A percentile compares a stretch with the other conserved stretches of the same genome.
These are phyloP conservation scores for Echinochloa phyllopogon DNA, from an alignment of 176 grass and related monocot genomes.

Conservation along the genomic window DNA sequence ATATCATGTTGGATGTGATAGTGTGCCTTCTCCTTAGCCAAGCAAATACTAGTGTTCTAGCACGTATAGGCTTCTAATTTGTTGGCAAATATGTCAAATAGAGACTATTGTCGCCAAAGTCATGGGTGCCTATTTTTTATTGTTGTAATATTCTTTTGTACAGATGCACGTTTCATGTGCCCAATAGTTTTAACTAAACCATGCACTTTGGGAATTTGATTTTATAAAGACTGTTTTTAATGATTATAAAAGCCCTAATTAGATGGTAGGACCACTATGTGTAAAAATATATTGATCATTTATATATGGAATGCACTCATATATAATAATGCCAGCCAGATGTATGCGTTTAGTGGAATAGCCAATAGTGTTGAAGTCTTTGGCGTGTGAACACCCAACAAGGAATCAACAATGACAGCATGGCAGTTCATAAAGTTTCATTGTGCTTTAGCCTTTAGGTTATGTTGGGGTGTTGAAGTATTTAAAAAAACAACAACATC, in stretches of 20 bases:
- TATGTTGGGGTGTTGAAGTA: not conserved
- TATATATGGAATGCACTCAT: not conserved
- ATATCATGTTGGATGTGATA: not conserved
- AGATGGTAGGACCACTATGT: not conserved
- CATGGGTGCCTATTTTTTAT: not conserved
- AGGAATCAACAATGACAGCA: not conserved
- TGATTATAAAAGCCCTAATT: not conserved
- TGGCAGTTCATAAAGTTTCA: not conserved
- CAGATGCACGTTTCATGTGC: not conserved
- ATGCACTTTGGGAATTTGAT: not conserved
- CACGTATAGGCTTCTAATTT: not conserved
- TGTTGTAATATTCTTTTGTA: not conserved
- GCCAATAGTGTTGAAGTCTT: not conserved
- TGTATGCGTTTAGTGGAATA: not conserved
- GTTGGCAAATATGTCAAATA: not conserved
- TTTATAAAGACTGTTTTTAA: conserved; percentile 10
- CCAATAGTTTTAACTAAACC: not conserved
- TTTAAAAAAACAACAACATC: not conserved
- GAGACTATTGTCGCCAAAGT: not conserved
- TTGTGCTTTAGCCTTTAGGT: not conserved
- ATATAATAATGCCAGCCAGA: not conserved
- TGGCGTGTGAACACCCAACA: not conserved
- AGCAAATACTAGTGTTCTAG: not conserved
- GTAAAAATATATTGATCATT: not conserved
- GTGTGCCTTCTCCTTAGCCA: not conserved